Percentiles rank a stretch among this genome's conserved stretches.
phyloP scores from a whole-genome alignment of 257 asterid species.

The Rehmannia glutinosa region DNA sequence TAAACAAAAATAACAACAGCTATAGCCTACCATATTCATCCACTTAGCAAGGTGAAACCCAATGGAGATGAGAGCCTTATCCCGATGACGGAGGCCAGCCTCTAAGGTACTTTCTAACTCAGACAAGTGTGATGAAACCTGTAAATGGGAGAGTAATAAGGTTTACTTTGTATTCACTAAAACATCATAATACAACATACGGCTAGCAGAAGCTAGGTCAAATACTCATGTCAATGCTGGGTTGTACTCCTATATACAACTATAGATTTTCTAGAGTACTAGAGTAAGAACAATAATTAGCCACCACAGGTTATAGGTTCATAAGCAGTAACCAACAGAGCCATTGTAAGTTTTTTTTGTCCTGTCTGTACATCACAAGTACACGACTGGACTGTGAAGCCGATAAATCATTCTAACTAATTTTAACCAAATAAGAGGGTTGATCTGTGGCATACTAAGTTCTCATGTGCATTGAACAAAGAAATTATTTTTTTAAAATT shows the following conservation, averaged over 20 bases:
- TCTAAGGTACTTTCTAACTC: conserved; percentile 90
- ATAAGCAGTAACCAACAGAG: not conserved
- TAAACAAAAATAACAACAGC: conserved; percentile 2
- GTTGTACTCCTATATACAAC: not conserved
- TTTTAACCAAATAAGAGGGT: not conserved
- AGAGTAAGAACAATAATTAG: conserved; percentile 9
- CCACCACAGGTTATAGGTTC: conserved; percentile 1
- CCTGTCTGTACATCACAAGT: not conserved
- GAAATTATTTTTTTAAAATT: not conserved
- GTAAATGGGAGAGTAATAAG: conserved; percentile 24
- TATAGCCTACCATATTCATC: conserved; percentile 60
- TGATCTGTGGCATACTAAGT: not conserved
- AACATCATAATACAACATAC: conserved; percentile 6
- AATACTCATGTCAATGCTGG: not conserved
- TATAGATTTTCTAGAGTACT: not conserved
- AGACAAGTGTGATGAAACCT: conserved; percentile 85
- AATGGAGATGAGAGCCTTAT: conserved; percentile 71
- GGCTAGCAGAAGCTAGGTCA: conserved; percentile 7
- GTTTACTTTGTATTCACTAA: conserved; percentile 2
- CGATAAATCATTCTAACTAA: not conserved
- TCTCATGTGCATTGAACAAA: not conserved
- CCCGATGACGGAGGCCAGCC: conserved; percentile 85
- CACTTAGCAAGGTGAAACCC: conserved; percentile 79
- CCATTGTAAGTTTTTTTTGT: not conserved
- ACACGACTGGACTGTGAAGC: not conserved